Base-by-base conservation (phyloP, 495 filamentous ascomycete species). In the Evernia prunastri region DNA sequence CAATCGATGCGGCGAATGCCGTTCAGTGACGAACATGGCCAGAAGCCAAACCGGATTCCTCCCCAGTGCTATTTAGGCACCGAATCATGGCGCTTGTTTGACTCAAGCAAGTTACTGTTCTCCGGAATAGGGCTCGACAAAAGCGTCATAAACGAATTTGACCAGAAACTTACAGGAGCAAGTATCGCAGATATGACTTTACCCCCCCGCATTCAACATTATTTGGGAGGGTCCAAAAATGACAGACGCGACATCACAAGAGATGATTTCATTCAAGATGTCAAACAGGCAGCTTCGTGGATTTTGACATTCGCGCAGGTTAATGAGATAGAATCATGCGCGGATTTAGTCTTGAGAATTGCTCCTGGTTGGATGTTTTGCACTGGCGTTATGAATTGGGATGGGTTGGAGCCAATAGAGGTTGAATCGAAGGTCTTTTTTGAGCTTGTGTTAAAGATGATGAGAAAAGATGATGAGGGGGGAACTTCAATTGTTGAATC, bases 81-180 rank as follows among this genome's bases (percentile, higher is more conserved):
- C 1, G 67, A 66, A 51, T 13, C 29, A 13, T 63, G 59, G 63
- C 47, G 67, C n/a, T 31, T 68, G 10, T 45, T 66, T 36, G 29
- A 39, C 25, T 53, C 67, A 49, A 39, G 47, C 51, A 27, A 63
- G 27, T 39, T 66, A 25, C 42, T 68, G 23, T 66, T 68, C 61
- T 49, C 20, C 20, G 63, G 51, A 36, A 63, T 61, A 31, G 47
- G 58, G 56, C 25, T 65, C 54, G 62, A 64, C 56, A 57, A 47
- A 51, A 7, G 37, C 18, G 31, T 29, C 20, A 66, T 68, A 18
- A 47, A 17, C 29, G 17, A 45, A 9, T 43, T 56, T 35, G 39
- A 23, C 27, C 58, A 66, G 36, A 33, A 33, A 9, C n/a, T 66
- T 13, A 57, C 36, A 23, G 62, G 47, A n/a, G 36, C 25, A 57